Evolutionary conservation across 345 rosid species (phyloP).

Genomic region (Cochlearia excelsa): DNA sequence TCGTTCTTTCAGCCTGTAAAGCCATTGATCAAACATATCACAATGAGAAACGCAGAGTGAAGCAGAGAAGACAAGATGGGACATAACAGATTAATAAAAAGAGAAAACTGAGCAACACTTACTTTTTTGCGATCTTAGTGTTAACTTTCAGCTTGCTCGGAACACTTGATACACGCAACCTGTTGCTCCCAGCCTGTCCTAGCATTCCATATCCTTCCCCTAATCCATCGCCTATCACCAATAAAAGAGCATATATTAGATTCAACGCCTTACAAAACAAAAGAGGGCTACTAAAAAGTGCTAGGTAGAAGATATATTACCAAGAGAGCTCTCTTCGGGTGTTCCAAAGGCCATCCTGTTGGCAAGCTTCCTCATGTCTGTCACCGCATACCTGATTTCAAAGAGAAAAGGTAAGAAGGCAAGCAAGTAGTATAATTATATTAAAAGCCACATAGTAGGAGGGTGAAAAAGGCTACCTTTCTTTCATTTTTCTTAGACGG

Average conservation of each 20-base stretch:
- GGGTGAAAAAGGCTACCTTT: constrained; percentile 47
- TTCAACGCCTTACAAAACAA: not conserved
- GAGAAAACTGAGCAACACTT: constrained; percentile 18
- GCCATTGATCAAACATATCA: constrained; percentile 14
- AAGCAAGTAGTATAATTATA: not conserved
- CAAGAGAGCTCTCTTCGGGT: constrained; percentile 95
- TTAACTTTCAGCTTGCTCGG: constrained; percentile 91
- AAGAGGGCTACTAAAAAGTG: not conserved
- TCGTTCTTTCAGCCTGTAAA: constrained; percentile 83
- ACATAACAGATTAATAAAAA: not conserved
- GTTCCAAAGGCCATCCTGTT: constrained; percentile 96
- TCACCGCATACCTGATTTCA: constrained; percentile 69
- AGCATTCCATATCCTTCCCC: constrained; percentile 99
- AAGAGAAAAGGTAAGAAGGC: constrained; percentile 9
- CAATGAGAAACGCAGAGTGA: not conserved
- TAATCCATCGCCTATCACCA: constrained; percentile 78
- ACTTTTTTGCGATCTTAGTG: constrained; percentile 92
- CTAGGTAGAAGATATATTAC: constrained; percentile 33
- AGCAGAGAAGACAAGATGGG: constrained; percentile 18
- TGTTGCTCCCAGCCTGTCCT: constrained; percentile 99
- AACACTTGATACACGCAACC: constrained; percentile 81
- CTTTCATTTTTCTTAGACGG: constrained; percentile 93
- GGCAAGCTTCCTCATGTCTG: constrained; percentile 96
- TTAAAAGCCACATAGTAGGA: not conserved
- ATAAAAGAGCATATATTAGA: constrained; percentile 19